Evolutionary conservation across 306 rosid genomes (phyloP).

Genomic region (Gillenia trifoliata): DNA sequence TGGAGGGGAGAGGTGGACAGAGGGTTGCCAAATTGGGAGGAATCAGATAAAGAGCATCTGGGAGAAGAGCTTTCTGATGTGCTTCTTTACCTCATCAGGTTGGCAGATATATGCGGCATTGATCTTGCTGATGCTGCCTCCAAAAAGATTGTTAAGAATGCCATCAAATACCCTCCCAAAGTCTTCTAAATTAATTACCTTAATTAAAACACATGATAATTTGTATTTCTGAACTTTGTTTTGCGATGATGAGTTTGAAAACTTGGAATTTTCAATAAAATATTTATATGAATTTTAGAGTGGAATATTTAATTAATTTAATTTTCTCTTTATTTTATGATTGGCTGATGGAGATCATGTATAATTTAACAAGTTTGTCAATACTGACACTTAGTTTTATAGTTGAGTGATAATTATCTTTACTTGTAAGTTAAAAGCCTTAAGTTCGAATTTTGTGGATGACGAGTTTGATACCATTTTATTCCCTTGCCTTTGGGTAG

Average conservation of each 20-base stretch:
- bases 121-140: conserved; percentile 43
- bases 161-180: conserved; percentile 42
- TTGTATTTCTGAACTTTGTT: not conserved
- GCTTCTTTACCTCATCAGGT: conserved; percentile 38
- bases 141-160: conserved; percentile 42
- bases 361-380: too few relatives aligned
- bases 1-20: conserved; percentile 59
- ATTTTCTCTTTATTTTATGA: too few relatives aligned
- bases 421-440: not conserved
- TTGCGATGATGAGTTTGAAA: not conserved
- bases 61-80: conserved; percentile 59
- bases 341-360: not conserved
- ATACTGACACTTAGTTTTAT: too few relatives aligned
- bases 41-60: conserved; percentile 46
- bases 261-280: not conserved
- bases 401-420: too few relatives aligned
- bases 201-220: not conserved
- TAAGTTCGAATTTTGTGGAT: too few relatives aligned
- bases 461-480: not conserved
- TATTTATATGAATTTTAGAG: not conserved
- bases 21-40: conserved; percentile 51
- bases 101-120: conserved; percentile 48
- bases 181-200: not conserved
- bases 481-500: too few relatives aligned
- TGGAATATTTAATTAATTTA: not conserved